Conservation (phyloP, 2,329 filamentous ascomycete genomes). For the Hymenoscyphus linearis region DNA sequence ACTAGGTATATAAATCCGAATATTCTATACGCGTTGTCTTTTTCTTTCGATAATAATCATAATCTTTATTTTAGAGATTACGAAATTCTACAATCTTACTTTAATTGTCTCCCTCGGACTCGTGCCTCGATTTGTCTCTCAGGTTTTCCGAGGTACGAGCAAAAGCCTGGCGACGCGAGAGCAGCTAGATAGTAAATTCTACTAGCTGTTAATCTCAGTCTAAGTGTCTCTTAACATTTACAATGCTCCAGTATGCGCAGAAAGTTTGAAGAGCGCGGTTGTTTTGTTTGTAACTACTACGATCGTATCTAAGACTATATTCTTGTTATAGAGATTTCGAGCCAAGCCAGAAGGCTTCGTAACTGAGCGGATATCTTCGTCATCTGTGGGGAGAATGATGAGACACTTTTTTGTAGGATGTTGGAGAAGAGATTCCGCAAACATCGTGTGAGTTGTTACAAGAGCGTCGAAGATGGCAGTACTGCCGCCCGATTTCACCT, state of each 20-base stretch:
- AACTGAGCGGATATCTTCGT: background rate
- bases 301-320: background rate
- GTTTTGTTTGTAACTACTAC: background rate
- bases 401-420: background rate
- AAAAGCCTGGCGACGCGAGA: too few species aligned
- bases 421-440: background rate
- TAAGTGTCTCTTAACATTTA: too few species aligned
- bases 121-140: too few species aligned
- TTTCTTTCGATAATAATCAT: too few species aligned
- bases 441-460: background rate
- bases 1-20: too few species aligned
- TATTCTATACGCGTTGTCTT: too few species aligned
- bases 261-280: conserved; percentile 4
- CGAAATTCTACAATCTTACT: too few species aligned
- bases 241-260: conserved; percentile 7
- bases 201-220: too few species aligned
- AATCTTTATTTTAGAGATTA: too few species aligned
- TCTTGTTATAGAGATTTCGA: background rate
- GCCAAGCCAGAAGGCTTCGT: background rate
- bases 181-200: too few species aligned
- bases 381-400: conserved; percentile 3
- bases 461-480: conserved; percentile 3
- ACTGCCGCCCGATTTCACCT: background rate
- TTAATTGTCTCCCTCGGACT: too few species aligned
- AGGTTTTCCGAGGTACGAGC: too few species aligned